Evolutionary conservation across 805 yeast species (phyloP), one percentile per base, ranked within the genome.

Genomic region (Yamadazyma philogaea): DNA sequence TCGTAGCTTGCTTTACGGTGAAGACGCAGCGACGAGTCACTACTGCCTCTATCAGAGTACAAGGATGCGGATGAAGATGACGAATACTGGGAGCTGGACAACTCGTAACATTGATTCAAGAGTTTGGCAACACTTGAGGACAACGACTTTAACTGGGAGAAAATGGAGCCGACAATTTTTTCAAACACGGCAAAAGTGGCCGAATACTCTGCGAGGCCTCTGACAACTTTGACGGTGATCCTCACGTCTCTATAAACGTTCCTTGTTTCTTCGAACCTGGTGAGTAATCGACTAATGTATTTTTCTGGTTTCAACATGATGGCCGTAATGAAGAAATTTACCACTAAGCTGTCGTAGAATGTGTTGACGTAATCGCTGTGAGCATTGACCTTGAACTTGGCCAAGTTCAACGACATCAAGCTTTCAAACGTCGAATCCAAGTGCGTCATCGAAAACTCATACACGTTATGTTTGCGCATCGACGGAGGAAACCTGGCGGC

Each of bases 311-410:
- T 57, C 30, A 68, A 46, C 48, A 61, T 52, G 5, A 66, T 56
- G 5, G 74, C 73, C 5, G 69, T 63, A 1, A 63, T 55, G 43
- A 53, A 64, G 30, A 64, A 61, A 35, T 63, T 59, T 2, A 62
- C 54, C 6, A 52, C 20, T 14, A 64, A 48, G 16, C 50, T 48
- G 26, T 59, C 60, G 46, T 55, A 61, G 12, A 49, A 43, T n/a
- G 21, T 14, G 10, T 40, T 32, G 3, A 51, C 40, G 16, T 42
- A 22, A 16, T 38, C 45, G 20, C 26, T 40, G 11, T 27, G 15
- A 15, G 33, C 16, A 30, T 36, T 35, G 1, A 44, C 10, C 6
- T 46, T 18, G 33, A 37, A 45, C 12, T 52, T 52, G 17, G 47
- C 35, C 7, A 53, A 35, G 32, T 48, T 46, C 2, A 44, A 36